Evolutionary conservation across 805 yeast genomes (phyloP).

Genomic region (Candida insectorum): DNA sequence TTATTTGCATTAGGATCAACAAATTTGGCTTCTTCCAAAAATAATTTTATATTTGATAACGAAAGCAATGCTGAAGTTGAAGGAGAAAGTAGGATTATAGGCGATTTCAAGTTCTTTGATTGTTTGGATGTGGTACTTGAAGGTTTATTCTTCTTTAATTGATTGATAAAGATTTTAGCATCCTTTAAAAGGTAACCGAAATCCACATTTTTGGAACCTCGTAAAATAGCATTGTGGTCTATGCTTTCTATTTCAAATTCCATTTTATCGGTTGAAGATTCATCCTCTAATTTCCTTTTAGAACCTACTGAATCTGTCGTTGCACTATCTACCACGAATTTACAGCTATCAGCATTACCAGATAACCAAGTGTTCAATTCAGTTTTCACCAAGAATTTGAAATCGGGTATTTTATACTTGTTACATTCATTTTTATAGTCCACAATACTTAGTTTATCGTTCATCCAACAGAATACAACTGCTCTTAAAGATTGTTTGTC

Average conservation of each 20-base stretch:
- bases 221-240: slow-evolving; percentile 57
- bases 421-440: slow-evolving; percentile 78
- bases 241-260: slow-evolving; percentile 48
- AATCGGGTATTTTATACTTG: slow-evolving; percentile 57
- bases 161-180: slow-evolving; percentile 55
- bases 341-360: slow-evolving; percentile 62
- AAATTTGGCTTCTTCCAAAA: slow-evolving; percentile 67
- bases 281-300: slow-evolving; percentile 30
- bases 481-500: slow-evolving; percentile 51
- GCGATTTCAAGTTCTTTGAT: slow-evolving; percentile 29
- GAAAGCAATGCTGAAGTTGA: slow-evolving; percentile 42
- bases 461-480: slow-evolving; percentile 74
- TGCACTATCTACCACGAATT: slow-evolving; percentile 30
- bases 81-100: slow-evolving; percentile 43
- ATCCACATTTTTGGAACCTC: slow-evolving; percentile 66
- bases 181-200: slow-evolving; percentile 68
- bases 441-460: slow-evolving; percentile 69
- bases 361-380: slow-evolving; percentile 80
- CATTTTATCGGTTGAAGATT: slow-evolving; percentile 45
- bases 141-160: slow-evolving; percentile 34
- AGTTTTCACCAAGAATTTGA: slow-evolving; percentile 80
- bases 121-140: slow-evolving; percentile 8
- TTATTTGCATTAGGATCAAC: slow-evolving; percentile 43
- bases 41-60: slow-evolving; percentile 37
- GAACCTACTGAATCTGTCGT: slow-evolving; percentile 1